Evolutionary conservation across 2,329 filamentous ascomycete species (phyloP).

Genomic region (Botrytis fragariae): DNA sequence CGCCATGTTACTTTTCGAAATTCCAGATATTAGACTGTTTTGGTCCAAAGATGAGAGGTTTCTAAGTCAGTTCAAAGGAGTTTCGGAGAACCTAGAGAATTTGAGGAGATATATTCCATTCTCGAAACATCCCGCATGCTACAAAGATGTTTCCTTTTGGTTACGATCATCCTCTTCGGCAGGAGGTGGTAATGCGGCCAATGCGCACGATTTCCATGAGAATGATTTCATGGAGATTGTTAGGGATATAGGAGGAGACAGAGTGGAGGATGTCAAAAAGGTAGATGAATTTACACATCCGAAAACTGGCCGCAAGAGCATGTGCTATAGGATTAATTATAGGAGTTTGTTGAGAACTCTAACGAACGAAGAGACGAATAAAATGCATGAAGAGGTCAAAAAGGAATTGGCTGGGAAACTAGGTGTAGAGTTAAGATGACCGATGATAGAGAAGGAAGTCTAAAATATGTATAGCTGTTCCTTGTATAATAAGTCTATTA

Average conservation of each 20-base stretch:
- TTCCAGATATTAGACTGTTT: conserved; percentile 94
- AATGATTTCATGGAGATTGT: conserved; percentile 98
- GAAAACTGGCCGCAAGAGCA: conserved; percentile 75
- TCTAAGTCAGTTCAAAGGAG: conserved; percentile 74
- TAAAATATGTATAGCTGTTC: not conserved
- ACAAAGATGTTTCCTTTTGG: conserved; percentile 96
- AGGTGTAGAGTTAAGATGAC: conserved; percentile 75
- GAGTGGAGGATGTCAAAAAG: conserved; percentile 82
- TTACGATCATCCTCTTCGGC: conserved; percentile 50
- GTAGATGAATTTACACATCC: conserved; percentile 88
- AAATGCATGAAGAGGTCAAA: conserved; percentile 68
- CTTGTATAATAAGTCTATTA: not conserved
- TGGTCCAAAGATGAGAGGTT: conserved; percentile 88
- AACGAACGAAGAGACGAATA: conserved; percentile 77
- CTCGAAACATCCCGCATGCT: conserved; percentile 85
- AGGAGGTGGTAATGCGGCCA: conserved; percentile 46
- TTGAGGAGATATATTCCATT: conserved; percentile 75
- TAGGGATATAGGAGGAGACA: conserved; percentile 74
- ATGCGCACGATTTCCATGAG: conserved; percentile 68
- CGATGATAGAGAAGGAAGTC: not conserved
- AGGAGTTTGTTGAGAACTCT: conserved; percentile 87
- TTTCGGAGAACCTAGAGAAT: conserved; percentile 49
- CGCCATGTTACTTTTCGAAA: conserved; percentile 94
- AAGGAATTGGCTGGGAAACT: conserved; percentile 64
- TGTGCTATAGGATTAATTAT: conserved; percentile 94